Evolutionary conservation across 2,329 filamentous ascomycete genomes (phyloP).

Genomic region (Aspergillus jensenii): DNA sequence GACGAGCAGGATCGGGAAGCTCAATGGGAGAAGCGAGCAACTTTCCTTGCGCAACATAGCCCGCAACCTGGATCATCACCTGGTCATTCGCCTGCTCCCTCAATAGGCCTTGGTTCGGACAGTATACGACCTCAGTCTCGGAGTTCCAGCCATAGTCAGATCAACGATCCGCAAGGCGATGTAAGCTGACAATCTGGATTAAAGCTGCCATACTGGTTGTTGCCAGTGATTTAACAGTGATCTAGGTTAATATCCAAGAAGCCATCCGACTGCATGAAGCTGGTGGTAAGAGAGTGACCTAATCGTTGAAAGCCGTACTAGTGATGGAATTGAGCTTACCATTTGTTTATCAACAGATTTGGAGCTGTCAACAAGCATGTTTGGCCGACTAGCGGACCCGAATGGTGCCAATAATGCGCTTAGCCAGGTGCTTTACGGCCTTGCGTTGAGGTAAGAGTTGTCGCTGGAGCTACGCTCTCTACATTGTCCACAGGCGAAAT

Average conservation of each 20-base stretch:
- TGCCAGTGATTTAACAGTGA: neutral
- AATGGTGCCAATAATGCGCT: slow-evolving; percentile 85
- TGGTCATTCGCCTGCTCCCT: slow-evolving; percentile 26
- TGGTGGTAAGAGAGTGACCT: slow-evolving; percentile 51
- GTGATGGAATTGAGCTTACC: neutral
- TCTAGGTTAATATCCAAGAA: slow-evolving; percentile 72
- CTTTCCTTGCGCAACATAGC: slow-evolving; percentile 70
- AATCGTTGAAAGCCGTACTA: neutral
- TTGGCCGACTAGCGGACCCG: slow-evolving; percentile 79
- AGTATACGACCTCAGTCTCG: slow-evolving; percentile 23
- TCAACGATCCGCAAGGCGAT: slow-evolving; percentile 36
- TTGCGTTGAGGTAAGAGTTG: slow-evolving; percentile 71
- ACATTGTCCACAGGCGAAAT: neutral
- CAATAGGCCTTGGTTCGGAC: slow-evolving; percentile 12
- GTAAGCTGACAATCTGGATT: slow-evolving; percentile 24
- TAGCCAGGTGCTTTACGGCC: slow-evolving; percentile 92
- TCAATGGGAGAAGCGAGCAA: slow-evolving; percentile 90
- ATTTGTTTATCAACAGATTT: slow-evolving; percentile 53
- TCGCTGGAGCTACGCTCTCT: neutral
- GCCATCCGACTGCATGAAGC: slow-evolving; percentile 92
- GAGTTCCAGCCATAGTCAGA: slow-evolving; percentile 33
- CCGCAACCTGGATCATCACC: slow-evolving; percentile 43
- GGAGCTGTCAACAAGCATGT: slow-evolving; percentile 77
- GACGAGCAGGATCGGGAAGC: slow-evolving; percentile 61
- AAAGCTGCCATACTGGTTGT: neutral